phyloP scores from a whole-genome alignment of 768 basidiomycete genomes.

The Lyophyllum atratum region DNA sequence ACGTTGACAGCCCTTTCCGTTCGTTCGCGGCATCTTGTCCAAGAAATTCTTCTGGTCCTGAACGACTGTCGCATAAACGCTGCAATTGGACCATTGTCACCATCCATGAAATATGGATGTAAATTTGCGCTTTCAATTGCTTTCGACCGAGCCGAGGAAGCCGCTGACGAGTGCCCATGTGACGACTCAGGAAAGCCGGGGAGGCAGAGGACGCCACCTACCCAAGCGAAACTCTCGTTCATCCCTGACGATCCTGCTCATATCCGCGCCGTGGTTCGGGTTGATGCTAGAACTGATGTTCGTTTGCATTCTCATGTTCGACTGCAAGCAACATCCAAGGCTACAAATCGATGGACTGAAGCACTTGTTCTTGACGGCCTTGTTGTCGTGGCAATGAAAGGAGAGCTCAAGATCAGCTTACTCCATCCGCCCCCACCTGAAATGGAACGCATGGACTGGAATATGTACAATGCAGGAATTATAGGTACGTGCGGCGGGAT shows the following conservation, averaged over 20 bases:
- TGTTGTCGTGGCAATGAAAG: conserved; percentile 53
- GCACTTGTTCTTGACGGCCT: conserved; percentile 56
- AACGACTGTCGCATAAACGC: conserved; percentile 43
- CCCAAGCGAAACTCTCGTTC: conserved; percentile 39
- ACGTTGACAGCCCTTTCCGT: conserved; percentile 53
- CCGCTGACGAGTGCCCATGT: conserved; percentile 66
- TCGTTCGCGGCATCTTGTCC: conserved; percentile 50
- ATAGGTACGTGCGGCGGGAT: conserved; percentile 40
- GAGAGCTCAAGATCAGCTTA: conserved; percentile 55
- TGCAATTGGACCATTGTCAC: conserved; percentile 21
- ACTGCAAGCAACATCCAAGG: conserved; percentile 56
- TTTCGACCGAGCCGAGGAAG: conserved; percentile 69
- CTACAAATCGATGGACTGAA: conserved; percentile 49
- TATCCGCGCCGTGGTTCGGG: conserved; percentile 54
- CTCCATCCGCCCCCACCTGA: conserved; percentile 65
- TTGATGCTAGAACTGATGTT: conserved; percentile 50
- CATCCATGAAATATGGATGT: conserved; percentile 45
- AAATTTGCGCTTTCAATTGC: conserved; percentile 58
- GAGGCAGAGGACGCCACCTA: conserved; percentile 44
- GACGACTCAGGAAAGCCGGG: conserved; percentile 59
- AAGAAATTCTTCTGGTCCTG: conserved; percentile 62
- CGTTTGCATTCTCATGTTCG: conserved; percentile 70
- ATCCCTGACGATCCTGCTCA: conserved; percentile 36
- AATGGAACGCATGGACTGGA: conserved; percentile 61
- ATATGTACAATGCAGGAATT: conserved; percentile 62